A percentile compares a stretch with the other conserved stretches of the same genome.
These are phyloP conservation scores for Trypanosoma mega DNA, from an alignment of 208 protist species.

Conservation along the genomic window DNA sequence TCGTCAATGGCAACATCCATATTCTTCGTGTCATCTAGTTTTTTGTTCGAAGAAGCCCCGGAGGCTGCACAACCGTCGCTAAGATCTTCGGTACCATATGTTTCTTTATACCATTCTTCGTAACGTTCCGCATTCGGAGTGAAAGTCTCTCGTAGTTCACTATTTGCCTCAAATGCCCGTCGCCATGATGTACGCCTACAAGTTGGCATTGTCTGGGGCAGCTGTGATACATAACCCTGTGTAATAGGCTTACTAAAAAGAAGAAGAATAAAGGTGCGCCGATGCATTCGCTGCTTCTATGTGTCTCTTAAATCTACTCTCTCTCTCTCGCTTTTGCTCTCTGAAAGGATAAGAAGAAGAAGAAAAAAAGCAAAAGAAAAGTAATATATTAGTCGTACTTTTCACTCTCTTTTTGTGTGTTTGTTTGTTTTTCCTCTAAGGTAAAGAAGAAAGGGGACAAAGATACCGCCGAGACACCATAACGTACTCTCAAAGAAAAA, in stretches of 20 bases:
- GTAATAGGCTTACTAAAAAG: constrained; percentile 77
- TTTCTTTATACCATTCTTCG: constrained; percentile 76
- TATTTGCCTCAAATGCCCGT: constrained; percentile 56
- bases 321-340: constrained; percentile 6
- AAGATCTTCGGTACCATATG: constrained; percentile 65
- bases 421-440: too few species aligned
- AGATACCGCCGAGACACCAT: constrained; percentile 12
- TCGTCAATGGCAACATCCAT: constrained; percentile 38
- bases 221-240: constrained; percentile 70
- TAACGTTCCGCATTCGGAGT: constrained; percentile 60
- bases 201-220: constrained; percentile 37
- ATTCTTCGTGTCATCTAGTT: constrained; percentile 53
- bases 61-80: constrained; percentile 66
- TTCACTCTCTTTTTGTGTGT: too few species aligned
- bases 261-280: constrained; percentile 13
- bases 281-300: constrained; percentile 2
- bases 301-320: constrained; percentile 3
- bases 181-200: constrained; percentile 42
- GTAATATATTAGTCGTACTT: too few species aligned
- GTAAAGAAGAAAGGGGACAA: too few species aligned
- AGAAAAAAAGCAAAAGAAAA: constrained; percentile 12
- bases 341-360: constrained; percentile 1
- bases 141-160: constrained; percentile 59
- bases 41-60: constrained; percentile 55
- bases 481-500: not conserved